Evolutionary conservation across 2,329 filamentous ascomycete genomes (phyloP), one percentile per base, ranked within the genome.

Genomic region (Pseudogymnoascus sp.): DNA sequence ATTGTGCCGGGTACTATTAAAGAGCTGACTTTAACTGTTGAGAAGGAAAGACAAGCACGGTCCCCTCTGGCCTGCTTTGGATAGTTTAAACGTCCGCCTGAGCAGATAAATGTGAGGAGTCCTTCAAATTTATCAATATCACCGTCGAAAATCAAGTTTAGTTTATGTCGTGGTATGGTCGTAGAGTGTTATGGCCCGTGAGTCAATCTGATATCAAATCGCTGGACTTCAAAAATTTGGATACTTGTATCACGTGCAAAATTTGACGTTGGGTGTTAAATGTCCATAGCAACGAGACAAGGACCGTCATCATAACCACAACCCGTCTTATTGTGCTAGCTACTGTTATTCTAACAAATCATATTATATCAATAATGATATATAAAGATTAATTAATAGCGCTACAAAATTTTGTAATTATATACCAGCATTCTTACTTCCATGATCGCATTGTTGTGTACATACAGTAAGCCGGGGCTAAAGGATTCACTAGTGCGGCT

Each of bases 1-100:
- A 92, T 92, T 60, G 66, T 66, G 49, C 45, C 19, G 38, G 61
- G 38, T 41, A 28, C 58, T 60, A 55, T 33, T 55, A 55, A 14
- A 28, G n/a, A 33, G 49, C 33, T 22, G 49, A 33, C 49, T 33
- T 55, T 28, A 33, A 55, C 25, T 22, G 49, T 55, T 55, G 49
- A 55, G n/a, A 11, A 55, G 28, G 45, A 28, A 25, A 22, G 33
- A 33, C 49, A 55, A 55, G 49, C 49, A 55, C n/a, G 49, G 49
- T 55, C 49, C 49, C 28, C 28, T 55, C 28, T 55, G 49, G 49
- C 4, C 49, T 35, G n/a, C 49, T 55, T 55, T 33, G 49, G n/a
- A 33, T 28, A 22, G 49, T 22, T 55, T 33, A 33, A 33, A 19
- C 16, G 49, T 55, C 49, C 49, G 28, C 28, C 49, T 33, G 49